A percentile compares a stretch with the other conserved stretches of the same genome.
phyloP scores from a whole-genome alignment of 2,329 filamentous ascomycete genomes.

The Epicoccum sorghinum region DNA sequence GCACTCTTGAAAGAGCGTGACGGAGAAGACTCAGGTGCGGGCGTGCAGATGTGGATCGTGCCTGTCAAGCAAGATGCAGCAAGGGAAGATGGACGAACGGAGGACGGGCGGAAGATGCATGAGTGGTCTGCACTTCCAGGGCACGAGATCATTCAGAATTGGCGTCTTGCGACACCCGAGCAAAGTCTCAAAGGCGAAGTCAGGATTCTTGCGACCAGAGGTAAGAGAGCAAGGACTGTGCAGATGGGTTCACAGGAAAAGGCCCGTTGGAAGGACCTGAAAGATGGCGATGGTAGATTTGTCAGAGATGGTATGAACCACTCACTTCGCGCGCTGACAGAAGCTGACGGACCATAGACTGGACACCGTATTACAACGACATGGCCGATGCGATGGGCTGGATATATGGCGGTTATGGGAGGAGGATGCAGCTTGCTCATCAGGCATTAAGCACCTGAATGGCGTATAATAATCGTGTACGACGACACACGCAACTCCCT shows the following conservation, averaged over 20 bases:
- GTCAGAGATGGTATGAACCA: constrained; percentile 32
- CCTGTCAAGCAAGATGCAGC: constrained; percentile 23
- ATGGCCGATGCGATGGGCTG: constrained; percentile 45
- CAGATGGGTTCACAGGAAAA: constrained; percentile 37
- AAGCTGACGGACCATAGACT: constrained; percentile 28
- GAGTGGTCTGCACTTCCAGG: constrained; percentile 41
- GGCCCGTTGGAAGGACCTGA: constrained; percentile 40
- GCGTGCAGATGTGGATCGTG: constrained; percentile 43
- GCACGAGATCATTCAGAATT: constrained; percentile 37
- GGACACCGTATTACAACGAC: constrained; percentile 43
- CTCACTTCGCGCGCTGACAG: not conserved
- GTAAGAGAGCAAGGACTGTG: constrained; percentile 29
- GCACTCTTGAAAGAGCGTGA: constrained; percentile 38
- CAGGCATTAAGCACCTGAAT: constrained; percentile 19
- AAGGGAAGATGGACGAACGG: constrained; percentile 20
- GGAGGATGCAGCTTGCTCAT: constrained; percentile 40
- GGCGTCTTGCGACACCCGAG: constrained; percentile 33
- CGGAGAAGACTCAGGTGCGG: constrained; percentile 35
- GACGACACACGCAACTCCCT: too few relatives aligned
- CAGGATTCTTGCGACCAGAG: constrained; percentile 39
- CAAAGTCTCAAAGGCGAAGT: constrained; percentile 43
- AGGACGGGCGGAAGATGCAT: constrained; percentile 29
- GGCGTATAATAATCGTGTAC: too few relatives aligned
- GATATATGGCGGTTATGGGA: constrained; percentile 44
- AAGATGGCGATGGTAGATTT: constrained; percentile 34